Evolutionary conservation across 306 rosid species (phyloP), one percentile per base, ranked within the genome.

Genomic region (Hippophae rhamnoides): DNA sequence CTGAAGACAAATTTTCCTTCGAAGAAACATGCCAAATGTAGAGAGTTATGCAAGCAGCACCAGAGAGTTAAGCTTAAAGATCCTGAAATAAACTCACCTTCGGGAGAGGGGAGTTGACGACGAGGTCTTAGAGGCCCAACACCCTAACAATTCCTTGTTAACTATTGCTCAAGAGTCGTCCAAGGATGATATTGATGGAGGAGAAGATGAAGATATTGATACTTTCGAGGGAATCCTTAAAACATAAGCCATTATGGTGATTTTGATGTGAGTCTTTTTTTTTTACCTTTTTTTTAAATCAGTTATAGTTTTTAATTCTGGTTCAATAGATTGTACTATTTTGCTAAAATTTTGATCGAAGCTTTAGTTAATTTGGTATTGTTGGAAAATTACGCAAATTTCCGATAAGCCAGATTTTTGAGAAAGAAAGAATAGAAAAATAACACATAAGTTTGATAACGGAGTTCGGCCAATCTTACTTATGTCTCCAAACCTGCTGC

Each of bases 11-110:
- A 76, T 0, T 71, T 72, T 42, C 66, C 78, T 47, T 69, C 82
- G 2, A 90, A 78, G 80, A 69, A 69, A 74, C 78, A 68, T 0
- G 69, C 79, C 13, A 85, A 87, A 61, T 66, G 72, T 7, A 54
- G 61, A 26, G 61, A 64, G n/a, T 76, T 64, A 27, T 74, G 84
- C 12, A 92, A 85, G 61, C 74, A 64, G 48, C 87, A 78, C 75
- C 98, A 85, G 58, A 57, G 58, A 66, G 88, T 80, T 85, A 66
- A 87, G 86, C 67, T 75, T 89, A 6, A 87, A 83, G 78, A 87
- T 92, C 51, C 78, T 87, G 62, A 87, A 85, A 64, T 74, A 81
- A 60, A 92, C 98, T 59, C 69, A 67, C 76, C 61, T 79, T 71
- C 98, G 87, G 74, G 83, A 81, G 72, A 76, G 61, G 65, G 98